These are phyloP conservation scores for Artemisia tridentata DNA, from an alignment of 129 eudicot genomes.

Conservation along the genomic window DNA sequence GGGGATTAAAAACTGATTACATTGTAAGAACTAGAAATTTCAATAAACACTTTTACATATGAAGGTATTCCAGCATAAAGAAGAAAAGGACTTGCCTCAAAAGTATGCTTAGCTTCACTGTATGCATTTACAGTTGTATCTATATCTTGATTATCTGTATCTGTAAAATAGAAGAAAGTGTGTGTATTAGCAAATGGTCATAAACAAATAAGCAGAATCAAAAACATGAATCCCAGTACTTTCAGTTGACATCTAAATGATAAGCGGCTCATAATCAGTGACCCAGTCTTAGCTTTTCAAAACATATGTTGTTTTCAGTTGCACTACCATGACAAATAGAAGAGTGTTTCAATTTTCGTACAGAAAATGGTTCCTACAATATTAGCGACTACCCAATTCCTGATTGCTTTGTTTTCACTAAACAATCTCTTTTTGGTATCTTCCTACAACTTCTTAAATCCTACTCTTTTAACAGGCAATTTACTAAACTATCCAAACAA, in stretches of 20 bases:
- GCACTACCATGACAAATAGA: not conserved
- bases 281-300: slow-evolving; percentile 5
- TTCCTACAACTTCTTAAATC: no score
- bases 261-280: slow-evolving; percentile 11
- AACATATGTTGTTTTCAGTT: not conserved
- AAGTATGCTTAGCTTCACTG: slow-evolving; percentile 28
- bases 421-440: no score
- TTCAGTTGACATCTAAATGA: slow-evolving; percentile 11
- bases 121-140: slow-evolving; percentile 32
- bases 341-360: not conserved
- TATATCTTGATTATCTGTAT: slow-evolving; percentile 18
- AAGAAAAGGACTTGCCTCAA: slow-evolving; percentile 39
- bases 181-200: slow-evolving; percentile 6
- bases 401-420: no score
- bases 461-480: no score
- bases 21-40: no score
- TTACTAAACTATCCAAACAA: no score
- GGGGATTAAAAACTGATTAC: not conserved
- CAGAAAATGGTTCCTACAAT: not conserved
- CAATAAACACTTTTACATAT: not conserved
- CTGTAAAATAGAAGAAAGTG: slow-evolving; percentile 31
- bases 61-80: not conserved
- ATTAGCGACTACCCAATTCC: no score
- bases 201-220: not conserved
- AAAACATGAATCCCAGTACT: slow-evolving; percentile 10